phyloP scores from a whole-genome alignment of 176 grass and related monocot genomes.

The Bolboschoenus planiculmis region DNA sequence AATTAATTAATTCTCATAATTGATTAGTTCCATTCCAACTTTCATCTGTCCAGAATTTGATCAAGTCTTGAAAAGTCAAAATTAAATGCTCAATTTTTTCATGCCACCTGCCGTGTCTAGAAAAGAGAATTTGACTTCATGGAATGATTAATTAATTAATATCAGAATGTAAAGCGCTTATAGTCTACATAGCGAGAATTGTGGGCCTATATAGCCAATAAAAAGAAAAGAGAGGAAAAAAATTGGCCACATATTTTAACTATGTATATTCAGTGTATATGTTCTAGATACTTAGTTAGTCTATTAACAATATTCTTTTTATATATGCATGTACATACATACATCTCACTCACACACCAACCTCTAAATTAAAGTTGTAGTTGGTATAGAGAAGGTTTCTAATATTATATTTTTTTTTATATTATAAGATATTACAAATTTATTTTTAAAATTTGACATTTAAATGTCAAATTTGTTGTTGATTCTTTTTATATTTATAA shows the following conservation, averaged over 20 bases:
- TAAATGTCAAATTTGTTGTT: no score
- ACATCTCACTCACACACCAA: no score
- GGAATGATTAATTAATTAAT: background rate
- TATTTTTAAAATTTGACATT: no score
- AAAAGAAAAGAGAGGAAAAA: background rate
- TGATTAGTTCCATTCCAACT: background rate
- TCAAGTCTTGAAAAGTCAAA: constrained; percentile 5
- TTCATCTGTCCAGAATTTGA: background rate
- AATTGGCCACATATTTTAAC: background rate
- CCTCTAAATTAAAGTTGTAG: no score
- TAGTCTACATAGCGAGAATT: background rate
- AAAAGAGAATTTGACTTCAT: background rate
- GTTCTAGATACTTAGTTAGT: background rate
- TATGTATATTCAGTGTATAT: background rate
- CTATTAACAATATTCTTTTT: background rate
- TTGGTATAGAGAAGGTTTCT: no score
- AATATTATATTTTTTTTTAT: no score
- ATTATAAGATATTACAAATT: no score
- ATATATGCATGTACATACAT: no score
- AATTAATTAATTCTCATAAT: background rate
- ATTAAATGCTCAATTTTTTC: background rate
- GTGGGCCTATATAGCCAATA: background rate
- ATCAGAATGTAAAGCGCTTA: background rate
- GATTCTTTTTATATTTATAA: no score
- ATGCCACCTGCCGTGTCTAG: background rate